phyloP scores from a whole-genome alignment of 2,329 filamentous ascomycete genomes.

The Hypoxylon rubiginosum region DNA sequence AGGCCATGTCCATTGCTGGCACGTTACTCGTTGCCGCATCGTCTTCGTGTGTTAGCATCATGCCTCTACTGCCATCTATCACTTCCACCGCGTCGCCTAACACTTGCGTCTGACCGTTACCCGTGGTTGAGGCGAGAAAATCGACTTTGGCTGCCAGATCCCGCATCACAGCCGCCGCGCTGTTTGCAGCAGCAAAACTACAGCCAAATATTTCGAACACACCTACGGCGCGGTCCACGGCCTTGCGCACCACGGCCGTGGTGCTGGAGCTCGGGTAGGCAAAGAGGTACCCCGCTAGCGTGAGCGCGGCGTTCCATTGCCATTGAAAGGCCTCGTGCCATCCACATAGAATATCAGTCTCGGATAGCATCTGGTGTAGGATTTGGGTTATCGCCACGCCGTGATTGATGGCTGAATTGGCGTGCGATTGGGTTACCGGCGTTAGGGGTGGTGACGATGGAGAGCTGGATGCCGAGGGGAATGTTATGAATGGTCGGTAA shows the following conservation, averaged over 20 bases:
- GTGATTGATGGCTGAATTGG: slow-evolving; percentile 50
- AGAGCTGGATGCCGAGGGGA: slow-evolving; percentile 45
- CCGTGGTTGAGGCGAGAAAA: no score
- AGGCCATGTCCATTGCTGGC: no score
- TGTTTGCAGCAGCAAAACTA: slow-evolving; percentile 40
- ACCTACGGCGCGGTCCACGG: slow-evolving; percentile 37
- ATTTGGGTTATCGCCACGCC: slow-evolving; percentile 56
- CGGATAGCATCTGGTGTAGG: slow-evolving; percentile 53
- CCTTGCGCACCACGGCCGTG: slow-evolving; percentile 35
- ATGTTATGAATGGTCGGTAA: slow-evolving; percentile 58
- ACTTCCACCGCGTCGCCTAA: no score
- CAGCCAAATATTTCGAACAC: slow-evolving; percentile 45
- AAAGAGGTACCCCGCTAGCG: slow-evolving; percentile 44
- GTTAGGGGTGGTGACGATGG: no score
- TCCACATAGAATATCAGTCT: slow-evolving; percentile 53
- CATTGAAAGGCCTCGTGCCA: slow-evolving; percentile 58
- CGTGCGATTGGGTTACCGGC: slow-evolving; percentile 34
- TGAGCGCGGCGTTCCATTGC: slow-evolving; percentile 57
- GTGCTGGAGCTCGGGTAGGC: slow-evolving; percentile 39
- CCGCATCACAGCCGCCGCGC: slow-evolving; percentile 43
- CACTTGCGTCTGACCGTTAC: no score
- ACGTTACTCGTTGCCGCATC: no score
- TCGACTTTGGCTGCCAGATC: slow-evolving; percentile 44
- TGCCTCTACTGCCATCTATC: no score
- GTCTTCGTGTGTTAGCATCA: no score